These are phyloP conservation scores for Mucor racemosus DNA, from an alignment of 371 early-diverging fungal species.

Conservation along the genomic window DNA sequence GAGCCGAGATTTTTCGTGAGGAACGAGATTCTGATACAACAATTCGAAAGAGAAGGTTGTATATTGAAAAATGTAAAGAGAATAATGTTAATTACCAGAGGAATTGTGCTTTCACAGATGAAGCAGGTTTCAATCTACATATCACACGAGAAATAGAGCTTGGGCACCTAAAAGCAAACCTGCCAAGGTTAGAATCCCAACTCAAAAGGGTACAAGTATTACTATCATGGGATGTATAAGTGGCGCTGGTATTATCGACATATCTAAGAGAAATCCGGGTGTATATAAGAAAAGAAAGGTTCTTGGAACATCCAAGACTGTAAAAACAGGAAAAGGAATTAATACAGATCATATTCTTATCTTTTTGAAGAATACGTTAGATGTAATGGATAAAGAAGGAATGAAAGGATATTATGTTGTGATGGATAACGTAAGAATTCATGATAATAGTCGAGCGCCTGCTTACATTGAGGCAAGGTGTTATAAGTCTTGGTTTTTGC, in stretches of 20 bases:
- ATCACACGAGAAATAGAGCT: no score
- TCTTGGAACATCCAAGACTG: conserved; percentile 17
- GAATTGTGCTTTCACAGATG: no score
- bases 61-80: no score
- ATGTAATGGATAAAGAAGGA: conserved; percentile 20
- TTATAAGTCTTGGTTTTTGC: conserved; percentile 18
- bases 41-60: no score
- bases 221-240: conserved; percentile 13
- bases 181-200: conserved; percentile 10
- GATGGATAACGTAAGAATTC: conserved; percentile 23
- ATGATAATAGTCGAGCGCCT: conserved; percentile 11
- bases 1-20: no score
- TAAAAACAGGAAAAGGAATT: conserved; percentile 17
- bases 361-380: conserved; percentile 15
- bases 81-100: no score
- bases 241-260: conserved; percentile 7
- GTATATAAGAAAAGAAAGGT: conserved; percentile 6
- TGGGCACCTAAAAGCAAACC: conserved; percentile 16
- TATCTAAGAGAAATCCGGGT: conserved; percentile 11
- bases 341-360: conserved; percentile 23
- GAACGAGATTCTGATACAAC: no score
- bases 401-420: conserved; percentile 25
- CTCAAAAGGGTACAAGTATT: conserved; percentile 9
- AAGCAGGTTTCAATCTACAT: no score
- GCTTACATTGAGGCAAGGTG: conserved; percentile 18